These are phyloP conservation scores for Ophiostoma himal-ulmi DNA, from an alignment of 2,329 filamentous ascomycete species.

Conservation along the genomic window DNA sequence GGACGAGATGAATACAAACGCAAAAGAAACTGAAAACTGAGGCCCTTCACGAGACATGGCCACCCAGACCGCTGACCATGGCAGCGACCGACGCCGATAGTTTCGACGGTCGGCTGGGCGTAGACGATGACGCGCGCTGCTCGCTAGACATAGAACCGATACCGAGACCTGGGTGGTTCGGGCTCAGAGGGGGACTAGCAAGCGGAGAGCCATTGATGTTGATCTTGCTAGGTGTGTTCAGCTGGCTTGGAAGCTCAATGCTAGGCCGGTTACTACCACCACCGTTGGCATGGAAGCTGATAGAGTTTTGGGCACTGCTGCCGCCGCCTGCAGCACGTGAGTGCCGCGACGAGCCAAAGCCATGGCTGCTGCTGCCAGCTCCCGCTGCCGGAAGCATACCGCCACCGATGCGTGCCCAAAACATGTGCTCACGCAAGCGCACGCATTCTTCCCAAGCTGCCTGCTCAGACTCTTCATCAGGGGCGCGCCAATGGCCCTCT, in stretches of 20 bases:
- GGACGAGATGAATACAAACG: neutral
- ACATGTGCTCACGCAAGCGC: slow-evolving; percentile 85
- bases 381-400: slow-evolving; percentile 66
- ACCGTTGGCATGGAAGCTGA: slow-evolving; percentile 15
- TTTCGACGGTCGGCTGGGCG: slow-evolving; percentile 18
- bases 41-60: slow-evolving; percentile 19
- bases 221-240: slow-evolving; percentile 8
- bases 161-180: slow-evolving; percentile 7
- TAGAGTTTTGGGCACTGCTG: slow-evolving; percentile 14
- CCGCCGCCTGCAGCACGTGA: slow-evolving; percentile 13
- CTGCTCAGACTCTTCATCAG: slow-evolving; percentile 76
- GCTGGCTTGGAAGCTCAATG: slow-evolving; percentile 10
- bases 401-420: slow-evolving; percentile 89
- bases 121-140: neutral
- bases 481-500: slow-evolving; percentile 83
- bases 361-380: neutral
- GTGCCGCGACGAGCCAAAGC: slow-evolving; percentile 12
- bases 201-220: slow-evolving; percentile 17
- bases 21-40: neutral
- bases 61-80: slow-evolving; percentile 24
- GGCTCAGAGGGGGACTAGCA: slow-evolving; percentile 15
- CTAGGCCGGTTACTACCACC: slow-evolving; percentile 6
- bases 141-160: slow-evolving; percentile 1
- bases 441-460: slow-evolving; percentile 94
- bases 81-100: slow-evolving; percentile 25